Base-by-base conservation (phyloP, 805 yeast genomes). In the Nakazawaea populi region DNA sequence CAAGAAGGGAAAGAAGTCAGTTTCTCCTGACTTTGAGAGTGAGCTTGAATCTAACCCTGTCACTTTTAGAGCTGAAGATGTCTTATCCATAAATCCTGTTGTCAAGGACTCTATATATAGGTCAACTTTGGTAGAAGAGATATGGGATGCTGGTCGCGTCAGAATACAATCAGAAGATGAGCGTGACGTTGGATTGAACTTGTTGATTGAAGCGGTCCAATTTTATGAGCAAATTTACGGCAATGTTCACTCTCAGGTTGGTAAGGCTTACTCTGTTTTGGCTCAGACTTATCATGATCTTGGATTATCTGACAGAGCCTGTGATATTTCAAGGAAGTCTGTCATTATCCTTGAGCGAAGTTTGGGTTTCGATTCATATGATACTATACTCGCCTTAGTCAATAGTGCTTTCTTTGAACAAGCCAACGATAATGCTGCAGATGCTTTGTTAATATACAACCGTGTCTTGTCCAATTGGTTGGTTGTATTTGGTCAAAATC, bases 171-270 rank as follows among this genome's bases (percentile, higher is more conserved):
- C 73, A 51, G 63, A 66, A 37, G 66, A 64, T 31, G 76, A 75
- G 34, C 75, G 73, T 54, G 80, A 78, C 6, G 70, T 79, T 30
- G 96, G 91, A 9, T 62, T 84, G 52, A 74, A 78, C 35, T 74
- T 87, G 48, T 69, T 91, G 57, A 68, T 75, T 32, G 96, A 92
- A 65, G 75, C 94, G 31, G 70, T 88, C 36, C 69, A 85, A 7
- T 74, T 89, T 49, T 80, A 81, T 55, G 96, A 90, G 64, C 96
- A 89, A 62, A 81, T 89, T 32, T 87, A 87, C 59, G 97, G 98
- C 32, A 64, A 75, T 30, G 76, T 92, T 32, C 94, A 91, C 60
- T 77, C 85, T 7, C 89, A 85, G 58, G 87, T 91, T 31, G 89
- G 92, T 11, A 78, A 78, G 47, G 82, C 83, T 36, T 85, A 85